Conservation (phyloP, 2,329 filamentous ascomycete genomes). For the Mycosphaerella arachidis region DNA sequence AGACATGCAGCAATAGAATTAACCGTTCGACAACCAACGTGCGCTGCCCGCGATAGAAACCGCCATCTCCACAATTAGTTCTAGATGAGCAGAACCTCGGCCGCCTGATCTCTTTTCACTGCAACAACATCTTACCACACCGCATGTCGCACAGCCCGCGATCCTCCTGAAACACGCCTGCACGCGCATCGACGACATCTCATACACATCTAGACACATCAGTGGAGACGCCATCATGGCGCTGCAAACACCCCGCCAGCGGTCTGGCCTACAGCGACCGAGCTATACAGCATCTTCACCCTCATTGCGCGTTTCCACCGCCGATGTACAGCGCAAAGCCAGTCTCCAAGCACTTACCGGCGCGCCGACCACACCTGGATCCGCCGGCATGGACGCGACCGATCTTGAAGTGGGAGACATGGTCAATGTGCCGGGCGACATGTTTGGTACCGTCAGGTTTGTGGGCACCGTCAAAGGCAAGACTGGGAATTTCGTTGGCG, state of each 20-base stretch:
- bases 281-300: slow-evolving; percentile 42
- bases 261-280: slow-evolving; percentile 34
- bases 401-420: slow-evolving; percentile 70
- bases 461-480: slow-evolving; percentile 83
- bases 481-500: slow-evolving; percentile 84
- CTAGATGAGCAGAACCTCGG: background rate
- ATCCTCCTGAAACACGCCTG: background rate
- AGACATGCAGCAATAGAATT: background rate
- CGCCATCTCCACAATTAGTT: background rate
- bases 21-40: background rate
- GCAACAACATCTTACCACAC: background rate
- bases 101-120: background rate
- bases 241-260: slow-evolving; percentile 41
- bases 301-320: slow-evolving; percentile 34
- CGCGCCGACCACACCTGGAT: slow-evolving; percentile 37
- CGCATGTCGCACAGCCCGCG: background rate
- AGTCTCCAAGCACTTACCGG: slow-evolving; percentile 58
- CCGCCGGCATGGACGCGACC: slow-evolving; percentile 42
- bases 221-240: slow-evolving; percentile 29
- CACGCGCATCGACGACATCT: background rate
- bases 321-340: slow-evolving; percentile 60
- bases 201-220: background rate
- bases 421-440: slow-evolving; percentile 89
- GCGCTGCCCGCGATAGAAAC: background rate
- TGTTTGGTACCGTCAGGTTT: slow-evolving; percentile 86